Evolutionary conservation across 129 eudicot genomes (phyloP).

Genomic region (Lactuca sativa): DNA sequence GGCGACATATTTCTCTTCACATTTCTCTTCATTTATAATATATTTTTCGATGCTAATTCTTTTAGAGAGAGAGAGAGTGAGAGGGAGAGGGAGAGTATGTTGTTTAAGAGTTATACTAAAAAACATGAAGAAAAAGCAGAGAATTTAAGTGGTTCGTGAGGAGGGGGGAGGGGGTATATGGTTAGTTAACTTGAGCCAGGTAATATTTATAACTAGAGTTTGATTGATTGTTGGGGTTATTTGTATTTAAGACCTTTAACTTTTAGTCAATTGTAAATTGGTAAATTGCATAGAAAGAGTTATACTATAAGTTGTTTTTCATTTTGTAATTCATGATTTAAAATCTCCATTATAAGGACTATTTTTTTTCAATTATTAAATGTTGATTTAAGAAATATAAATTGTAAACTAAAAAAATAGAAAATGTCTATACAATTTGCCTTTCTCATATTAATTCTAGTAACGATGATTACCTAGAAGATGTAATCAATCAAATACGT

Average conservation of each 20-base stretch:
- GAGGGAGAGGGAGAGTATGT: background rate
- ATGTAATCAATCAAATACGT: background rate
- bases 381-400: background rate
- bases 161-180: background rate
- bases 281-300: background rate
- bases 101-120: constrained; percentile 43
- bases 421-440: background rate
- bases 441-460: background rate
- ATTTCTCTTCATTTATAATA: background rate
- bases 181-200: constrained; percentile 1
- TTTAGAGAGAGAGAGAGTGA: background rate
- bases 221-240: background rate
- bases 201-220: constrained; percentile 8
- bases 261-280: background rate
- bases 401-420: too few relatives aligned
- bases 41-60: too few relatives aligned
- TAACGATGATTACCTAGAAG: background rate
- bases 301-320: too few relatives aligned
- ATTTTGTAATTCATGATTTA: background rate
- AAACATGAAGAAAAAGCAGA: constrained; percentile 16
- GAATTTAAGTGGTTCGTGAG: background rate
- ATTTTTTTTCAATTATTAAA: too few relatives aligned
- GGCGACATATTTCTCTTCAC: constrained; percentile 39
- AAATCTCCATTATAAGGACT: background rate
- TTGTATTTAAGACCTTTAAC: constrained; percentile 17